Base-by-base conservation (phyloP, 1,284 basidiomycete genomes). In the Trichosporon inkin region DNA sequence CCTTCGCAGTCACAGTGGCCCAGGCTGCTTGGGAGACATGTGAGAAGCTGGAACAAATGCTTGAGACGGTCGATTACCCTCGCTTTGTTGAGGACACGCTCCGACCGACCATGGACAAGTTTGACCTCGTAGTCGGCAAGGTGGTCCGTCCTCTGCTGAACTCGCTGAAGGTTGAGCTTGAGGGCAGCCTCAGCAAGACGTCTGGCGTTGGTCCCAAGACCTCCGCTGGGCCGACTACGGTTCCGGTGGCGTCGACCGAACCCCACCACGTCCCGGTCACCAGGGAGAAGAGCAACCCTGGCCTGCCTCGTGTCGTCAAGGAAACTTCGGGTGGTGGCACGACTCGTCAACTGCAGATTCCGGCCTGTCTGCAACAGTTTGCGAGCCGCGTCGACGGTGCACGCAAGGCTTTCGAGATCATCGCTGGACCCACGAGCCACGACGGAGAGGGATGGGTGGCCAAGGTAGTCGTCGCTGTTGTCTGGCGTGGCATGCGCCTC, bases 51-150 rank as follows among this genome's bases (percentile, higher is more conserved):
- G 76, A 78, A 66, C 71, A 76, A 60, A 72, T 75, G 10, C 64
- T 78, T 10, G 77, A 76, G 59, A 74, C 73, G 6, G 71, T 69
- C 20, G 61, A 69, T 20, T 79, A 75, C 71, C 78, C 78, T 11
- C 69, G 71, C 39, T 79, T 77, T 60, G 77, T 78, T 40, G 82
- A 80, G 41, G 86, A 85, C 2, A 81, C 85, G 1, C 74, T 88
- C 10, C 81, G 84, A 61, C 79, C 81, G 1, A 77, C 84, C 52
- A 74, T 90, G 60, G 80, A 82, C 64, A 74, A 80, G 61, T 83
- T 89, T 58, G 83, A 80, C 62, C 67, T 75, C 35, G 71, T 79
- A 17, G 75, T 78, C 37, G 76, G 76, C 58, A 74, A 75, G 62
- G 78, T 80, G 32, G 68, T 79, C 10, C 78, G 76, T 51, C 78